A percentile compares a stretch with the other conserved stretches of the same genome.
These are phyloP conservation scores for Paratrimastix pyriformis DNA, from an alignment of 78 protist species.

Conservation along the genomic window DNA sequence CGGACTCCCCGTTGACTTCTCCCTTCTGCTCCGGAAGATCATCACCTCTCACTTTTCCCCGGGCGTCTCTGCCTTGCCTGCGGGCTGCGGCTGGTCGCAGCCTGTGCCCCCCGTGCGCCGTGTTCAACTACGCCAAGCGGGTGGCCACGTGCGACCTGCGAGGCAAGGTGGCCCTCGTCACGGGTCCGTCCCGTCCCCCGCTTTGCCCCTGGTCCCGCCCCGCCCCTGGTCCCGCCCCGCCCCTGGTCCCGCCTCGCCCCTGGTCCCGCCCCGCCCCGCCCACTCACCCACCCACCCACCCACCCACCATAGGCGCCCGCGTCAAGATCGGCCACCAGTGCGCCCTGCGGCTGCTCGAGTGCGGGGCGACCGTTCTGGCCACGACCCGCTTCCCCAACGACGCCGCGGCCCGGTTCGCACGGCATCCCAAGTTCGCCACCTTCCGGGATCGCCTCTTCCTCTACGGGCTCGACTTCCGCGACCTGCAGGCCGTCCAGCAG, in stretches of 20 bases:
- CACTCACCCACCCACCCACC: too few species aligned
- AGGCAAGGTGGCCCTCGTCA: conserved; percentile 39
- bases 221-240: too few species aligned
- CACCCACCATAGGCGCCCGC: background rate
- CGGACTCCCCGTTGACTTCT: too few species aligned
- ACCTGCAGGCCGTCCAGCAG: conserved; percentile 14
- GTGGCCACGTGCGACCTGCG: background rate
- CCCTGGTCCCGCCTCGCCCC: too few species aligned
- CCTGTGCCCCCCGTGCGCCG: conserved; percentile 49
- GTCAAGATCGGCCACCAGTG: conserved; percentile 8
- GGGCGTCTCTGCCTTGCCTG: too few species aligned
- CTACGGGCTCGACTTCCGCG: conserved; percentile 47
- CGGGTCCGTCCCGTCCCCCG: conserved; percentile 30
- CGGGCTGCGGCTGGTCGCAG: too few species aligned
- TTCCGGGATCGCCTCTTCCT: conserved; percentile 28
- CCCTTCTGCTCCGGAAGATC: too few species aligned
- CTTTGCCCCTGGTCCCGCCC: background rate
- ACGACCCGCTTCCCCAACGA: conserved; percentile 58
- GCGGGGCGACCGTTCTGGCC: conserved; percentile 39
- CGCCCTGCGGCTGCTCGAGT: conserved; percentile 32
- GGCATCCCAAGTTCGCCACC: conserved; percentile 14
- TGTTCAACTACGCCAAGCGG: conserved; percentile 41
- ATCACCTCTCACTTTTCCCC: too few species aligned
- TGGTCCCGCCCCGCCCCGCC: too few species aligned
- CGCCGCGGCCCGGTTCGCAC: conserved; percentile 35